Base-by-base conservation (phyloP, 1,284 basidiomycete species). In the Ustilago esculenta region DNA sequence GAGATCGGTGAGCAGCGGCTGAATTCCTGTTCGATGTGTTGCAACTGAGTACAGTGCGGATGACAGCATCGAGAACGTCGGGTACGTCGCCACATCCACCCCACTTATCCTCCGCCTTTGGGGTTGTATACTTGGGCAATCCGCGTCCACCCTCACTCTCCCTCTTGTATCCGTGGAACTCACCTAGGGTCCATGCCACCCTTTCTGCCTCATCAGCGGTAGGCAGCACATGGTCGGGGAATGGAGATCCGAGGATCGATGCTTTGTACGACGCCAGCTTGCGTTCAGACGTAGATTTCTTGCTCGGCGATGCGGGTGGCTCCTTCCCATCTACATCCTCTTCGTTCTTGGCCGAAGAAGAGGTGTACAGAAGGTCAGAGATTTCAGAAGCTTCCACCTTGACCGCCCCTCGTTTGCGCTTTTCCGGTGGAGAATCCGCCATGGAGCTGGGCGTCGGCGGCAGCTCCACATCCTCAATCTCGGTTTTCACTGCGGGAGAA, bases 11-110 rank as follows among this genome's bases (percentile, higher is more conserved):
- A 0, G 90, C 89, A 2, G 86, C 82, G 0, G 88, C 85, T 5
- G 87, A 88, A 77, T 92, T 91, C 24, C 82, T 81, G 33, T 83
- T 83, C 30, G 87, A 87, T 0, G 90, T 92, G 74, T 90, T 91
- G 78, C 91, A 90, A 32, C 87, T 88, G 17, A 92, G 85, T 53
- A 91, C 87, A 0, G 89, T 90, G 29, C 87, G 86, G 18, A 91
- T 86, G 63, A 90, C 84, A 0, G 89, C 85, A 70, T 91, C 90
- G 43, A 91, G 85, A 39, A 91, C 67, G 9, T 54, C 63, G 15
- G 72, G 40, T 5, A 80, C 72, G 41, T 76, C 69, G 3, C 72
- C 77, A 24, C 71, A 75, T 21, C 72, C 74, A 15, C 73, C 73
- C 35, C 50, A 75, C 15, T 58, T 50, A n/a, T 65, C 61, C 4